Percentiles rank a stretch among this genome's conserved stretches.
phyloP scores from a whole-genome alignment of 805 yeast genomes.

The Brettanomyces custersianus region DNA sequence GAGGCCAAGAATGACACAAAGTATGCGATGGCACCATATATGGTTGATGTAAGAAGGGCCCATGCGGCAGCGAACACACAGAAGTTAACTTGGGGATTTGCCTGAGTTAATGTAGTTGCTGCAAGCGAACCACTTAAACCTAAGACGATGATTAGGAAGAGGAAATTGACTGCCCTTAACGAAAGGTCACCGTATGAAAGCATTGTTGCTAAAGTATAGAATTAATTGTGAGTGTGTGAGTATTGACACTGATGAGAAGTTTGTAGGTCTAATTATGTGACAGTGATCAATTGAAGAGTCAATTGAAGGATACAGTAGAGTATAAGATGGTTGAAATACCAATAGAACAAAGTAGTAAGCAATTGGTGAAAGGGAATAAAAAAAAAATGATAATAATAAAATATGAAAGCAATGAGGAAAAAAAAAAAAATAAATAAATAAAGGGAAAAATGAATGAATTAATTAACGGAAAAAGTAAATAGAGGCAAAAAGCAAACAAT shows the following conservation, averaged over 20 bases:
- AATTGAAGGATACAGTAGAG: not conserved
- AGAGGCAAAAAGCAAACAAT: too few relatives aligned
- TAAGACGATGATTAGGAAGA: conserved; percentile 66
- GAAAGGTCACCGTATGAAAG: conserved; percentile 67
- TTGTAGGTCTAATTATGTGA: not conserved
- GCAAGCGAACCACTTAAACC: conserved; percentile 89
- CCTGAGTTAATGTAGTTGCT: conserved; percentile 43
- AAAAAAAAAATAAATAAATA: not conserved
- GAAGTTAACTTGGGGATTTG: conserved; percentile 79
- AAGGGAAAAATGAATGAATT: too few relatives aligned
- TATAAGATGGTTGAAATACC: not conserved
- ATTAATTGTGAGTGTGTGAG: not conserved
- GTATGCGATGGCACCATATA: conserved; percentile 74
- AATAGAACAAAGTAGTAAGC: not conserved
- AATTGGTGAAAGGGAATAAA: not conserved
- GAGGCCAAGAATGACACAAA: conserved; percentile 75
- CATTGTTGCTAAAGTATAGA: conserved; percentile 12
- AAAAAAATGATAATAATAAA: not conserved
- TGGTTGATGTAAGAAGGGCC: conserved; percentile 69
- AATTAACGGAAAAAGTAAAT: too few relatives aligned
- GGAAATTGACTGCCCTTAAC: conserved; percentile 67
- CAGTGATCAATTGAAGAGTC: not conserved
- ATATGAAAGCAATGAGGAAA: not conserved
- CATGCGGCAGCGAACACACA: conserved; percentile 82
- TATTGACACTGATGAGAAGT: not conserved